A percentile compares a stretch with the other conserved stretches of the same genome.
Evolutionary conservation across 1,139 yeast genomes (phyloP).

Genomic region (Tardiomyces depauwii): DNA sequence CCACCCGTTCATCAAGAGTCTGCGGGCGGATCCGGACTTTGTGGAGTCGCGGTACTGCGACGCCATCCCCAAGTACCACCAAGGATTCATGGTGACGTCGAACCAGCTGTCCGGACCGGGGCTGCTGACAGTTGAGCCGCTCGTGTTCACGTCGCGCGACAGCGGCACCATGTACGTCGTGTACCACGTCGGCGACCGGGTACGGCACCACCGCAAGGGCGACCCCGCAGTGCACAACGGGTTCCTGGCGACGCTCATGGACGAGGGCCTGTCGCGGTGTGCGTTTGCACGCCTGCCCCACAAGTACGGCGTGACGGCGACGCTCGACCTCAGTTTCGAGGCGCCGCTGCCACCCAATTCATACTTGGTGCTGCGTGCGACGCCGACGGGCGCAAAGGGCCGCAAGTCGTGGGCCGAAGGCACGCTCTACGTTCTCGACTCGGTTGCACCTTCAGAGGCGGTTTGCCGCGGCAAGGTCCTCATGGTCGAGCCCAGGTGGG

Average conservation of each 20-base stretch:
- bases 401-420: constrained; percentile 75
- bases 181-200: constrained; percentile 40
- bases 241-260: constrained; percentile 66
- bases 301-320: constrained; percentile 85
- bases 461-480: constrained; percentile 14
- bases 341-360: constrained; percentile 57
- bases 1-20: constrained; percentile 12
- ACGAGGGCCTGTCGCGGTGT: constrained; percentile 77
- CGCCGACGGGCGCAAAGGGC: constrained; percentile 57
- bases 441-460: constrained; percentile 5
- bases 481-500: constrained; percentile 24
- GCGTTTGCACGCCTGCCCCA: constrained; percentile 82
- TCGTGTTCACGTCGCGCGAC: constrained; percentile 13
- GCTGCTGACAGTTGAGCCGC: constrained; percentile 17
- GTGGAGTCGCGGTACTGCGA: constrained; percentile 16
- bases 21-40: constrained; percentile 10
- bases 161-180: constrained; percentile 1
- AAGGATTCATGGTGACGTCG: constrained; percentile 16
- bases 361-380: constrained; percentile 56
- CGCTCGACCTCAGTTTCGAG: constrained; percentile 51
- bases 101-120: constrained; percentile 18
- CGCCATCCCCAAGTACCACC: constrained; percentile 15
- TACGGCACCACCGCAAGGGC: constrained; percentile 54
- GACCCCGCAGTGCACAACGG: constrained; percentile 67
- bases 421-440: constrained; percentile 29